Evolutionary conservation across 805 yeast species (phyloP).

Genomic region (Saturnispora saitoi): DNA sequence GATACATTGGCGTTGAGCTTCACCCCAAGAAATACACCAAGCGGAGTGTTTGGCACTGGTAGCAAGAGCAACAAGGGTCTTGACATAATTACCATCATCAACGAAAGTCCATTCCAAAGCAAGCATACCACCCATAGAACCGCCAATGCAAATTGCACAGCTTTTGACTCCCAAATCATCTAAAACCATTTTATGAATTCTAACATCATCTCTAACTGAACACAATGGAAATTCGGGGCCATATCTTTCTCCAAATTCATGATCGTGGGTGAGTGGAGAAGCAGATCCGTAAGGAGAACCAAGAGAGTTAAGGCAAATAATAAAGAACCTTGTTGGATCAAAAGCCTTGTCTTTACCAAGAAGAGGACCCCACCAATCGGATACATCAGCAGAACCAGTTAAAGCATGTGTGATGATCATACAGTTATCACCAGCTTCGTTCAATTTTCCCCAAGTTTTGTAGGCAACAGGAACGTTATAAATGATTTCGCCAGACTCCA

Average conservation of each 20-base stretch:
- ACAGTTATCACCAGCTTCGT: conserved; percentile 60
- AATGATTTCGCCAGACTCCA: conserved; percentile 78
- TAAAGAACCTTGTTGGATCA: conserved; percentile 81
- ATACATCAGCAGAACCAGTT: conserved; percentile 90
- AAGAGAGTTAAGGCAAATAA: conserved; percentile 82
- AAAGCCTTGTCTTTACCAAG: conserved; percentile 80
- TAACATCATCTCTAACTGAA: conserved; percentile 88
- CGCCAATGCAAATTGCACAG: conserved; percentile 85
- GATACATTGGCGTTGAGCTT: conserved; percentile 93
- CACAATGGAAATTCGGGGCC: conserved; percentile 95
- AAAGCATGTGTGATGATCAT: conserved; percentile 92
- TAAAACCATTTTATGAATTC: conserved; percentile 64
- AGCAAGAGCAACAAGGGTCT: conserved; percentile 71
- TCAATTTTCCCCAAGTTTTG: conserved; percentile 90
- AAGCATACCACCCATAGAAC: conserved; percentile 99
- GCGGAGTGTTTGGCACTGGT: conserved; percentile 94
- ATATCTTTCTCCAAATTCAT: conserved; percentile 64
- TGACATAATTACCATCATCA: conserved; percentile 56
- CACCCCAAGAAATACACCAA: conserved; percentile 99
- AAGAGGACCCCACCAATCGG: conserved; percentile 99
- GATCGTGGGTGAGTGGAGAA: conserved; percentile 78
- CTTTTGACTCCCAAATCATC: conserved; percentile 73
- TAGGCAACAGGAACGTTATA: conserved; percentile 82
- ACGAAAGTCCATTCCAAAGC: conserved; percentile 77
- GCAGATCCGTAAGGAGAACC: conserved; percentile 97